A percentile compares a stretch with the other conserved stretches of the same genome.
phyloP scores from a whole-genome alignment of 192 early-diverging fungal genomes.

The Backusella parvicylindrica region DNA sequence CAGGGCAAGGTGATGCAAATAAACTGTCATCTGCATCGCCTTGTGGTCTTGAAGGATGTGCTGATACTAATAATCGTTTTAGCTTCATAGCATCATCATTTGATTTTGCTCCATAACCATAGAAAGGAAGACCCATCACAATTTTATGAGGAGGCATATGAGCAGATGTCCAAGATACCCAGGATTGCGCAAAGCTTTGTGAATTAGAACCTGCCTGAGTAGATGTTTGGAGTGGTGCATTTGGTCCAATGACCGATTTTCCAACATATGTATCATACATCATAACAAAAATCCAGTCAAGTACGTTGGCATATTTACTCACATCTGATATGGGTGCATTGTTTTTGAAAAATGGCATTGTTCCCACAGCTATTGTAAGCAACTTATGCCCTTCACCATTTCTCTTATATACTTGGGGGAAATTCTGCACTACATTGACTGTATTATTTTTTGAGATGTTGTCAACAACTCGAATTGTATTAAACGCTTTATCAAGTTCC shows the following conservation, averaged over 20 bases:
- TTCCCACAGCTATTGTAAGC: neutral
- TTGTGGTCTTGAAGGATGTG: neutral
- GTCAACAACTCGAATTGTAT: neutral
- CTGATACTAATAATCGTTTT: neutral
- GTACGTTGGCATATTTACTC: neutral
- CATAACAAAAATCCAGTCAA: slow-evolving; percentile 6
- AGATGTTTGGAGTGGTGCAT: neutral
- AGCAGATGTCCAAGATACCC: neutral
- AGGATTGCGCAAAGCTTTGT: neutral
- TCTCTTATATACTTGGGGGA: neutral
- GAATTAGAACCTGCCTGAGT: neutral
- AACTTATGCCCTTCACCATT: neutral
- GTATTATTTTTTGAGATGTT: neutral
- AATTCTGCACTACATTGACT: neutral
- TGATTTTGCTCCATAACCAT: neutral
- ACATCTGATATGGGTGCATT: neutral
- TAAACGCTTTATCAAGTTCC: slow-evolving; percentile 1
- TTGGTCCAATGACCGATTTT: slow-evolving; percentile 3
- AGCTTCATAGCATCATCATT: neutral
- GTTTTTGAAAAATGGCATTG: neutral
- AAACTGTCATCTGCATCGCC: slow-evolving; percentile 1
- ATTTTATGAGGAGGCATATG: slow-evolving; percentile 3
- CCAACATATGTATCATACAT: slow-evolving; percentile 8
- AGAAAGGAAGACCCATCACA: slow-evolving; percentile 1
- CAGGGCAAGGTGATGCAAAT: neutral